phyloP scores from a whole-genome alignment of 2,329 filamentous ascomycete species.

The Calonectria hawksworthii region DNA sequence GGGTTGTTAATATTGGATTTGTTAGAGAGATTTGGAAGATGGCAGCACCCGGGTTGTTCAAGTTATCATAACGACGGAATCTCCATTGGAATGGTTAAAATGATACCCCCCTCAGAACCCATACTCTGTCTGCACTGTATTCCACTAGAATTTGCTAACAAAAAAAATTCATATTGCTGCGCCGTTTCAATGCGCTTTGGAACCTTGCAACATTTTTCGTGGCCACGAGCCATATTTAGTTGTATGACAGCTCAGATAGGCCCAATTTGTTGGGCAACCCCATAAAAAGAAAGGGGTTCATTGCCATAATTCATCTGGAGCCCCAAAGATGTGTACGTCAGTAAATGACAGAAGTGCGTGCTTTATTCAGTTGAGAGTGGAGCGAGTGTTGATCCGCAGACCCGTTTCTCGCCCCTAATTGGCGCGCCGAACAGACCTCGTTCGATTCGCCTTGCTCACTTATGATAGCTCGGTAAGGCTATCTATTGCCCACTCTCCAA shows the following conservation, averaged over 20 bases:
- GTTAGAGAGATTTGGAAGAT: too few relatives aligned
- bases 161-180: not conserved
- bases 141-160: too few relatives aligned
- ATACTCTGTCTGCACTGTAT: too few relatives aligned
- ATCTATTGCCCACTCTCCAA: not conserved
- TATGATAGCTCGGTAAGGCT: not conserved
- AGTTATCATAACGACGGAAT: too few relatives aligned
- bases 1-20: too few relatives aligned
- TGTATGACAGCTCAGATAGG: not conserved
- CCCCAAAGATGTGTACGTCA: not conserved
- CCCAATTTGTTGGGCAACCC: not conserved
- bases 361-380: not conserved
- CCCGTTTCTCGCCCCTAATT: not conserved
- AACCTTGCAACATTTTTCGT: not conserved
- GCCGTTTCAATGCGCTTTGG: not conserved
- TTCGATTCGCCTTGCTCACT: not conserved
- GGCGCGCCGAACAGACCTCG: not conserved
- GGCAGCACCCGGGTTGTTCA: too few relatives aligned
- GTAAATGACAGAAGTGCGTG: not conserved
- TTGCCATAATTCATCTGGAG: too few relatives aligned
- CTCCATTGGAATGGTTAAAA: too few relatives aligned
- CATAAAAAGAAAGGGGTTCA: not conserved
- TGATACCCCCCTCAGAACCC: too few relatives aligned
- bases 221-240: not conserved
- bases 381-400: not conserved